A percentile compares a stretch with the other conserved stretches of the same genome.
phyloP scores from a whole-genome alignment of 305 asterid species.

The Solanum hybrid region DNA sequence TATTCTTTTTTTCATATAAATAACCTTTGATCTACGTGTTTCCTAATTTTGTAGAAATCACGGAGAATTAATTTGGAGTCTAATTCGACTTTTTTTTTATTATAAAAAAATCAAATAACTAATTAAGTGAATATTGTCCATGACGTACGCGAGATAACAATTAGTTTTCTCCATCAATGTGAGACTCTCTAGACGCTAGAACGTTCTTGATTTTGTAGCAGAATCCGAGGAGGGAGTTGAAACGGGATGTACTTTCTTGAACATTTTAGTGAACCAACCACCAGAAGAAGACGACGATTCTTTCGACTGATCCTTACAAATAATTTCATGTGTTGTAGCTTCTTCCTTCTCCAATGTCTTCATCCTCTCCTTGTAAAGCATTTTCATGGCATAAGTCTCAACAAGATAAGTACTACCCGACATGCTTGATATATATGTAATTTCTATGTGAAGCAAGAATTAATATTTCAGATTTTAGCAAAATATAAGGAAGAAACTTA shows the following conservation, averaged over 20 bases:
- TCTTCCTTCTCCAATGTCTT: not conserved
- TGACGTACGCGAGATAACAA: not conserved
- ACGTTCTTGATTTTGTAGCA: not conserved
- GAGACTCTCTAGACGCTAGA: not conserved
- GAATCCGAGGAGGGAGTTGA: not conserved
- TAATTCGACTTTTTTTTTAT: not conserved
- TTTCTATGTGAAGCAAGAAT: not conserved
- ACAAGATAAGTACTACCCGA: slow-evolving; percentile 18
- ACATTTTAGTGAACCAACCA: slow-evolving; percentile 4
- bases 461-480: not conserved
- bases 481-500: not conserved
- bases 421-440: not conserved
- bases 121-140: not conserved
- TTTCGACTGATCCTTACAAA: not conserved
- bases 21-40: not conserved
- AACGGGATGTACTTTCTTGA: slow-evolving; percentile 5
- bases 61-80: not conserved
- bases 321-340: not conserved
- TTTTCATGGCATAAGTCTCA: slow-evolving; percentile 22
- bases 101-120: not conserved
- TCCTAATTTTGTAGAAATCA: not conserved
- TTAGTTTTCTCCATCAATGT: not conserved
- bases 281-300: not conserved
- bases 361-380: slow-evolving; percentile 18
- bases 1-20: not conserved